Evolutionary conservation across 805 yeast genomes (phyloP).

Genomic region (Hanseniaspora hatyaiensis): DNA sequence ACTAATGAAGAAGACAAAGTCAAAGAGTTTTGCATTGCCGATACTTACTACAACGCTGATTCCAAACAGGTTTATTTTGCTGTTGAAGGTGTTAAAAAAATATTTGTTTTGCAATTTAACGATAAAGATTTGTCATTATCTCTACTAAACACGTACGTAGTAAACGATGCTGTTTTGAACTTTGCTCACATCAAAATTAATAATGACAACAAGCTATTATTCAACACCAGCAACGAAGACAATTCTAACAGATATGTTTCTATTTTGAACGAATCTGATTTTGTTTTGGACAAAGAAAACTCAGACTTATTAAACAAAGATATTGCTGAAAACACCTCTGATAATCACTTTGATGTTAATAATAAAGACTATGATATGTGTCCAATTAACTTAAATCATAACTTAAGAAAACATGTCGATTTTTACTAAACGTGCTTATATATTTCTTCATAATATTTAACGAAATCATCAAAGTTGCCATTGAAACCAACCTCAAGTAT

Average conservation of each 20-base stretch:
- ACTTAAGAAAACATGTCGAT: slow-evolving; percentile 53
- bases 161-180: slow-evolving; percentile 26
- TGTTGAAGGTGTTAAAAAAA: slow-evolving; percentile 41
- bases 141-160: too few relatives aligned
- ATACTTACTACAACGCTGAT: slow-evolving; percentile 31
- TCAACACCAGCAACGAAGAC: slow-evolving; percentile 27
- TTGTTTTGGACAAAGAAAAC: slow-evolving; percentile 22
- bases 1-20: slow-evolving; percentile 31
- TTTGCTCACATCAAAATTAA: slow-evolving; percentile 21
- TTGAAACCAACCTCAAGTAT: slow-evolving; percentile 3
- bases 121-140: slow-evolving; percentile 18
- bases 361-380: slow-evolving; percentile 31
- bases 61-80: slow-evolving; percentile 34
- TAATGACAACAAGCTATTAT: slow-evolving; percentile 27
- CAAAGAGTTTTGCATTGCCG: slow-evolving; percentile 42
- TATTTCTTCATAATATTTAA: slow-evolving; percentile 9
- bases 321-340: slow-evolving; percentile 22
- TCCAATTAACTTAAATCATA: slow-evolving; percentile 39
- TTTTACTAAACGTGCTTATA: slow-evolving; percentile 22
- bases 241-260: slow-evolving; percentile 22
- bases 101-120: slow-evolving; percentile 28
- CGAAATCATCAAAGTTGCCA: slow-evolving; percentile 2
- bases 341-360: slow-evolving; percentile 30
- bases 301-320: slow-evolving; percentile 20
- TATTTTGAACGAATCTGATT: slow-evolving; percentile 18